A percentile compares a stretch with the other conserved stretches of the same genome.
These are phyloP conservation scores for Emmonsiellopsis sp. DNA, from an alignment of 2,329 filamentous ascomycete species.

Conservation along the genomic window DNA sequence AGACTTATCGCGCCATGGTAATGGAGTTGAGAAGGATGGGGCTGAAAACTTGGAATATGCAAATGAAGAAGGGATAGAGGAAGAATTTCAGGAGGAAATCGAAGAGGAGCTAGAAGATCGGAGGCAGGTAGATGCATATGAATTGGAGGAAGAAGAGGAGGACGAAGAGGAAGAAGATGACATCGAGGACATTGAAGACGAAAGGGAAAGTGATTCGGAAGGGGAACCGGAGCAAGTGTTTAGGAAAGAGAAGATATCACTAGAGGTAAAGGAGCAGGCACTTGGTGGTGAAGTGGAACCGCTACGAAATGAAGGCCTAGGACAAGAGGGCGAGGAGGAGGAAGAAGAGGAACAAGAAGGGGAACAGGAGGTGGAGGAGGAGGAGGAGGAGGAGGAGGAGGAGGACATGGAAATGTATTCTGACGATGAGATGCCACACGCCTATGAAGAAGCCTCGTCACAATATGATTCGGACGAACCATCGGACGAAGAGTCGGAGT, in stretches of 20 bases:
- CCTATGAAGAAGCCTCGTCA: not conserved
- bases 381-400: slow-evolving; percentile 1
- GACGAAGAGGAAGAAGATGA: slow-evolving; percentile 2
- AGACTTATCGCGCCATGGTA: not conserved
- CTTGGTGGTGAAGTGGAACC: no score
- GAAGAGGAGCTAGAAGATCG: not conserved
- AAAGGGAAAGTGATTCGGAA: not conserved
- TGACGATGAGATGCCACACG: not conserved
- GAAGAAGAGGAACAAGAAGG: slow-evolving; percentile 8
- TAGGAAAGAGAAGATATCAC: slow-evolving; percentile 1
- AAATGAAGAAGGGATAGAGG: not conserved
- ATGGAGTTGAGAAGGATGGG: not conserved
- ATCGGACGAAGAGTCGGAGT: not conserved
- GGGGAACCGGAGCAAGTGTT: not conserved
- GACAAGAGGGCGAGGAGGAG: not conserved
- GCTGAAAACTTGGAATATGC: not conserved
- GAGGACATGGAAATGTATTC: slow-evolving; percentile 4
- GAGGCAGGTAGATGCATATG: not conserved
- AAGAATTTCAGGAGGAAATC: not conserved
- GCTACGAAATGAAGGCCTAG: not conserved
- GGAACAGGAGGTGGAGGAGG: not conserved
- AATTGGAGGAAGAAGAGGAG: slow-evolving; percentile 6
- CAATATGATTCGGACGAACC: slow-evolving; percentile 3
- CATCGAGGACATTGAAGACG: not conserved
- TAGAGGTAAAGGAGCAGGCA: not conserved